Base-by-base conservation (phyloP, 805 yeast species). In the Teunomyces panamensis region DNA sequence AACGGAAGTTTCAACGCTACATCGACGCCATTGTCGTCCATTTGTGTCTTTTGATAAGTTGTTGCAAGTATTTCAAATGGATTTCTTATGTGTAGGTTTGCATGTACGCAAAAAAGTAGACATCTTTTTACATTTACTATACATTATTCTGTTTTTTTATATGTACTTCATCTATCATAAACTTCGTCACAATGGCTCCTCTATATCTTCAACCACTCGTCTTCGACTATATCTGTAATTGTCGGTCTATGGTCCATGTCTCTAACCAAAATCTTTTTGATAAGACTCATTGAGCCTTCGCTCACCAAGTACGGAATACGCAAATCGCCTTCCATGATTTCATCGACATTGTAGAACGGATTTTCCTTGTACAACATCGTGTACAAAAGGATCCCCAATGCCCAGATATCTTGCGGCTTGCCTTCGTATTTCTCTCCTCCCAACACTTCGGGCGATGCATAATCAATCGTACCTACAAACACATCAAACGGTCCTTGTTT, bases 381-480 rank as follows among this genome's bases (percentile, higher is more conserved):
- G 68, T 91, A 94, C 17, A 94, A 71, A 48, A 94, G 71, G 17
- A 94, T 87, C 2, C 99, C 99, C 61, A 92, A 74, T 0, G 98
- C 96, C 99, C 99, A 94, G 2, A 91, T 85, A 67, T 94, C 99
- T 65, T 94, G 99, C 3, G 96, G 92, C 62, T 81, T 85, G 17
- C 99, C 99, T 44, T 83, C 89, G 60, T 92, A 94, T 17, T 91
- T 85, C 50, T 83, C 84, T 2, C 98, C 99, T 44, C 84, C 78
- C 30, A 94, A 73, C 0, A 94, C 96, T 65, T 94, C 99, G 0
- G 99, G 99, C 0, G 98, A 96, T 0, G 98, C 98, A 65, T 92
- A 94, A 65, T 94, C 97, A 39, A 94, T 84, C 0, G 99, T 94
- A 2, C 99, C 99, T 1, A 94, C 98, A 68, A 94, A 92, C 4